These are phyloP conservation scores for Trypethelium eluteriae DNA, from an alignment of 495 filamentous ascomycete genomes.

Conservation along the genomic window DNA sequence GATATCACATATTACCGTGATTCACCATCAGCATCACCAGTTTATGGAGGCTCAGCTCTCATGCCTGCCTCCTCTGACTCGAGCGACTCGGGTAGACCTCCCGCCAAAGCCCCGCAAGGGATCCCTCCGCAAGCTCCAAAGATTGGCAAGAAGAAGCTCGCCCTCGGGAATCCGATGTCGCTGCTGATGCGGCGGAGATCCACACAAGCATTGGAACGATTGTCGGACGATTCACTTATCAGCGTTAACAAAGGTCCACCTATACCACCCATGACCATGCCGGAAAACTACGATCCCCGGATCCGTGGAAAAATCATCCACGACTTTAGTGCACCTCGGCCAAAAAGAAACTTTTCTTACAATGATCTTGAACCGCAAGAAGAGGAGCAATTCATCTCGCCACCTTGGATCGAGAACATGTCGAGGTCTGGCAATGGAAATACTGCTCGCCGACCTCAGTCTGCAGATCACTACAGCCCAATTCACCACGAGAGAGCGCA, in stretches of 20 bases:
- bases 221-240: slow-evolving; percentile 29
- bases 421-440: slow-evolving; percentile 14
- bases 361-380: slow-evolving; percentile 29
- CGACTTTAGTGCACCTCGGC: slow-evolving; percentile 80
- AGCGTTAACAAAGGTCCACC: slow-evolving; percentile 17
- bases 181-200: slow-evolving; percentile 50
- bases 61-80: background rate
- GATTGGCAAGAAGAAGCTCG: slow-evolving; percentile 52
- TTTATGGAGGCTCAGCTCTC: background rate
- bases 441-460: background rate
- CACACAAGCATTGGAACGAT: slow-evolving; percentile 27
- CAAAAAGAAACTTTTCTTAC: slow-evolving; percentile 48
- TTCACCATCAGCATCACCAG: background rate
- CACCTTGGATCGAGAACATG: background rate
- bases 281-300: slow-evolving; percentile 71
- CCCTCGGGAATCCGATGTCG: slow-evolving; percentile 62
- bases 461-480: slow-evolving; percentile 8
- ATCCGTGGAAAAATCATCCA: slow-evolving; percentile 81
- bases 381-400: background rate
- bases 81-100: background rate
- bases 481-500: slow-evolving; percentile 37
- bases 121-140: slow-evolving; percentile 17
- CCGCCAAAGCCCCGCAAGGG: background rate
- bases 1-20: background rate
- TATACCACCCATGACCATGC: slow-evolving; percentile 50